phyloP scores from a whole-genome alignment of 805 yeast species.

The Nakazawaea molendinolei region DNA sequence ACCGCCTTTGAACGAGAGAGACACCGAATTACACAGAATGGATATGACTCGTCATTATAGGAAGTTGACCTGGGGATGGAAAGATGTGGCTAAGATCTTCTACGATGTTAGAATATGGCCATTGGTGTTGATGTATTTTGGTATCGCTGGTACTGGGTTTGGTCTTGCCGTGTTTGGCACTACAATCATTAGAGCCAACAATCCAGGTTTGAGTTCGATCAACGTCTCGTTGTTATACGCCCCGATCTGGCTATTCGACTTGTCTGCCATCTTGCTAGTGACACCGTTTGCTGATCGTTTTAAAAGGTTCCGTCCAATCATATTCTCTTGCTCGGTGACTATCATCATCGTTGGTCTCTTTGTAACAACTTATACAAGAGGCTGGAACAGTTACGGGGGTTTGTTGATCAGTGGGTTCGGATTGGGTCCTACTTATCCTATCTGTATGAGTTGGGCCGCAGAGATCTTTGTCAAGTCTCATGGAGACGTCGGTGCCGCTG shows the following conservation, averaged over 20 bases:
- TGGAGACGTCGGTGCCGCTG: conserved; percentile 84
- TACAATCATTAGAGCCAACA: conserved; percentile 59
- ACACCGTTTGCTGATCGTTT: conserved; percentile 77
- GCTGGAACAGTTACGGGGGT: conserved; percentile 79
- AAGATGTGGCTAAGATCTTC: conserved; percentile 48
- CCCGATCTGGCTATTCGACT: conserved; percentile 86
- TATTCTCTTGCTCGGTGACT: conserved; percentile 55
- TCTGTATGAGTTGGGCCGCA: conserved; percentile 76
- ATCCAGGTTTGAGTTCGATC: conserved; percentile 58
- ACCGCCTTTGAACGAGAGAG: conserved; percentile 47
- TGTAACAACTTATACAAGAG: conserved; percentile 69
- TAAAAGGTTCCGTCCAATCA: conserved; percentile 49
- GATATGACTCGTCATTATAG: conserved; percentile 54
- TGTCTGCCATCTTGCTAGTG: conserved; percentile 63
- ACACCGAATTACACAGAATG: conserved; percentile 45
- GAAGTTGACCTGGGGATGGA: conserved; percentile 47
- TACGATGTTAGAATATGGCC: conserved; percentile 74
- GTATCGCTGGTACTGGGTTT: conserved; percentile 87
- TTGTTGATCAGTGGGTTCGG: conserved; percentile 80
- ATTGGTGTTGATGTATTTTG: conserved; percentile 79
- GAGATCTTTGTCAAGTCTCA: conserved; percentile 65
- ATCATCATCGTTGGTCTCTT: conserved; percentile 71
- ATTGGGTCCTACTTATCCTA: conserved; percentile 87
- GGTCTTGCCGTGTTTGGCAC: conserved; percentile 85
- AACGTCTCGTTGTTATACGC: conserved; percentile 72